A percentile compares a stretch with the other conserved stretches of the same genome.
These are phyloP conservation scores for Tetrahymena malaccensis DNA, from an alignment of 73 alveolate species.

Conservation along the genomic window DNA sequence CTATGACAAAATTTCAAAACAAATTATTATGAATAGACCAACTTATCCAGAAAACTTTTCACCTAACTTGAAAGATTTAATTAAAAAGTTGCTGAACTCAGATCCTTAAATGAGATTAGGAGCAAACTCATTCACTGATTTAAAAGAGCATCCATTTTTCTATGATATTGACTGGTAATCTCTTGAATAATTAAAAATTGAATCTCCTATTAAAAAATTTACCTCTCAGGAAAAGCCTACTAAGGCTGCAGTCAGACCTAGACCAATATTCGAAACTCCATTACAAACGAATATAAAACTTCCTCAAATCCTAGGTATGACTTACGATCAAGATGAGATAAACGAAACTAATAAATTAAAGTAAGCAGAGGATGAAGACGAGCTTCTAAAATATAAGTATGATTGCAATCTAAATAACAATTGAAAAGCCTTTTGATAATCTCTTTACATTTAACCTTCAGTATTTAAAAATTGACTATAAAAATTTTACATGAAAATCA, in stretches of 20 bases:
- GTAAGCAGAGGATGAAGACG: background rate
- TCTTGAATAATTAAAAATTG: background rate
- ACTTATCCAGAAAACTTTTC: conserved; percentile 71
- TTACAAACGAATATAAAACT: background rate
- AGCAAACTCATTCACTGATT: conserved; percentile 54
- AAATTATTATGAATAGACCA: conserved; percentile 71
- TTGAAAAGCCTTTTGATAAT: background rate
- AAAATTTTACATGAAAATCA: too few relatives aligned
- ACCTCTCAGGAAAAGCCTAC: background rate
- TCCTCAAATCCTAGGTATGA: background rate
- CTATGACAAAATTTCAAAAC: conserved; percentile 65
- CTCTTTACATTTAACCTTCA: too few relatives aligned
- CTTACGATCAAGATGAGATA: background rate
- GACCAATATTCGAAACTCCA: background rate
- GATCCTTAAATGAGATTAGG: conserved; percentile 91
- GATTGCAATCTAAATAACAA: background rate
- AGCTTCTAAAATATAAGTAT: background rate
- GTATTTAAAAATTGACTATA: too few relatives aligned
- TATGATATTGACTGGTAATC: conserved; percentile 62
- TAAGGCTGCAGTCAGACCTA: background rate
- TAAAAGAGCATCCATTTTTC: conserved; percentile 87
- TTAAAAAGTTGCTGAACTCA: conserved; percentile 60
- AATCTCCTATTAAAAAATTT: background rate
- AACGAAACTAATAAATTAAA: background rate
- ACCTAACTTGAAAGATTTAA: conserved; percentile 52